Base-by-base conservation (phyloP, 2,329 filamentous ascomycete genomes). In the Cladosporium sp. region DNA sequence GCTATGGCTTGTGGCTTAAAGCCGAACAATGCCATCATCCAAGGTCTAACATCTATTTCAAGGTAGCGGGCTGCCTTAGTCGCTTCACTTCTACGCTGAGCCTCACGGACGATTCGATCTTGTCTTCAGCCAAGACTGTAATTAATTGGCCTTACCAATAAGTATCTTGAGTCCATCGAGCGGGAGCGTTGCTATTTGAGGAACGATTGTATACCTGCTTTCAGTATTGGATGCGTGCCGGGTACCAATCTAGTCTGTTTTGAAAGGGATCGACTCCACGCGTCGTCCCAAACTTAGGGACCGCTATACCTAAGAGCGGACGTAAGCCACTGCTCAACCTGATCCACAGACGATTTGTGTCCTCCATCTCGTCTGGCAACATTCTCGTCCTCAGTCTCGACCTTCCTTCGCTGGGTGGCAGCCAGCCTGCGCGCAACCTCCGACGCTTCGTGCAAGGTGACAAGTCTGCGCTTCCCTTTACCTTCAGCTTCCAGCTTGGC, bases 391-490 rank as follows among this genome's bases (percentile, higher is more conserved):
- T 58, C 58, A 21, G 14, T 43, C 28, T 63, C 59, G 11, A 43
- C 61, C 34, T 54, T 58, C 25, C 43, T 32, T 30, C 64, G 26
- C 62, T 65, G 66, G 30, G 65, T 65, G 16, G 70, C 70, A 14
- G 70, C 68, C 43, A 74, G 59, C 30, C 71, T 56, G 43, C 54
- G 84, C 10, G 85, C 84, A 23, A 88, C 84, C 73, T 88, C 85
- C 70, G 87, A 88, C 13, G 86, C 86, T 73, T 89, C 86, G 46
- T 82, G 80, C 64, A 88, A 72, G 58, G 78, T 84, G 6, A 88
- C 85, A 14, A 88, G 76, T 69, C 79, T 81, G 68, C 85, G 78
- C 78, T 84, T 86, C 21, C 73, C 74, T 13, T 67, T 49, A 57
- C 70, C 57, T 11, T 67, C 30, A 56, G 28, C 59, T 16, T 67